These are phyloP conservation scores for Lachancea waltii DNA, from an alignment of 805 yeast genomes.

Conservation along the genomic window DNA sequence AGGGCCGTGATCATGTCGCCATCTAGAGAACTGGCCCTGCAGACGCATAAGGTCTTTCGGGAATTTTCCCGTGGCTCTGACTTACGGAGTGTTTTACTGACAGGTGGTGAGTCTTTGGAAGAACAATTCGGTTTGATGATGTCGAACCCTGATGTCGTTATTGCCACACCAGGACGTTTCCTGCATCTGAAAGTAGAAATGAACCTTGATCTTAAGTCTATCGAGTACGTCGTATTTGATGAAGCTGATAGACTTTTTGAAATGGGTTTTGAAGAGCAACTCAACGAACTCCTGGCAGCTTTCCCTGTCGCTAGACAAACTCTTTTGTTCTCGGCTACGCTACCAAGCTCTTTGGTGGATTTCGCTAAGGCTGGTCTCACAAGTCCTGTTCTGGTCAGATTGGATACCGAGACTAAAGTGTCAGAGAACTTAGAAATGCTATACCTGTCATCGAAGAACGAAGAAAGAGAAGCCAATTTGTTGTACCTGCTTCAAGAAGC, in stretches of 20 bases:
- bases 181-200: slow-evolving; percentile 93
- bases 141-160: slow-evolving; percentile 87
- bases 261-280: slow-evolving; percentile 91
- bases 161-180: slow-evolving; percentile 98
- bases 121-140: slow-evolving; percentile 92
- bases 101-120: slow-evolving; percentile 98
- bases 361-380: slow-evolving; percentile 95
- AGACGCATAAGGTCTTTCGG: slow-evolving; percentile 80
- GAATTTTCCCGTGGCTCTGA: slow-evolving; percentile 84
- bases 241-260: slow-evolving; percentile 97
- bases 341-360: slow-evolving; percentile 87
- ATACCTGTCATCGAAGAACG: slow-evolving; percentile 69
- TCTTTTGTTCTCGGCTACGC: slow-evolving; percentile 85
- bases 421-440: slow-evolving; percentile 90
- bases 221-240: slow-evolving; percentile 90
- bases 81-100: slow-evolving; percentile 68
- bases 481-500: slow-evolving; percentile 72
- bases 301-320: slow-evolving; percentile 83
- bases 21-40: slow-evolving; percentile 92
- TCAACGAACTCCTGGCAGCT: slow-evolving; percentile 79
- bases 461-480: slow-evolving; percentile 86
- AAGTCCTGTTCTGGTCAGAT: slow-evolving; percentile 85
- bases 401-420: slow-evolving; percentile 88
- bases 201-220: slow-evolving; percentile 73
- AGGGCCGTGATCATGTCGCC: slow-evolving; percentile 90